Conservation (phyloP, 169 alveolate genomes). For the Fabrea salina region DNA sequence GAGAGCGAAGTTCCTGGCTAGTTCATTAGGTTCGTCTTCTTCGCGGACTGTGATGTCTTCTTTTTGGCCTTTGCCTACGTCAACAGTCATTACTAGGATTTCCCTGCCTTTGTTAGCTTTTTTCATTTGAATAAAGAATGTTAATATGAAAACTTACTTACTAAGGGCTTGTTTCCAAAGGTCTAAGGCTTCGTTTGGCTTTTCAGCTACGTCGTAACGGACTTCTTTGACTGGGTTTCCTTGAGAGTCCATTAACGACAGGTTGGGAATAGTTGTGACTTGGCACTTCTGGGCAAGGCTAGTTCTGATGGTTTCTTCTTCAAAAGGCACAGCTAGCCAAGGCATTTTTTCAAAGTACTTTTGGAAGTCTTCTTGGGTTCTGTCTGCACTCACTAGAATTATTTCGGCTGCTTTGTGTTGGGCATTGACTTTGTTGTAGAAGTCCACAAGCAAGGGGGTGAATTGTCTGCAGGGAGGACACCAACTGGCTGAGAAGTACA, state of each 20-base stretch:
- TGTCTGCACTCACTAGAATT: not conserved
- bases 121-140: no score
- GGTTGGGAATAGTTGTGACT: conserved; percentile 32
- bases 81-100: conserved; percentile 45
- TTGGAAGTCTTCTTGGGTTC: not conserved
- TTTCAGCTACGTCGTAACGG: no score
- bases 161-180: no score
- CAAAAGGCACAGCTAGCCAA: conserved; percentile 16
- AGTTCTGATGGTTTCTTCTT: not conserved
- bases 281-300: conserved; percentile 3
- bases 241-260: not conserved
- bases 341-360: not conserved
- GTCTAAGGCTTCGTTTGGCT: no score
- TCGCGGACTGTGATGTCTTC: conserved; percentile 37
- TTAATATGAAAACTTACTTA: no score
- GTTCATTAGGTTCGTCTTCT: conserved; percentile 38
- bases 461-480: conserved; percentile 86
- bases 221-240: no score
- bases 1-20: conserved; percentile 37
- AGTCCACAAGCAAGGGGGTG: conserved; percentile 72
- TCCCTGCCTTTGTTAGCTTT: conserved; percentile 32
- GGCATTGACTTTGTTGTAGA: conserved; percentile 49
- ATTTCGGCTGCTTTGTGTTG: not conserved
- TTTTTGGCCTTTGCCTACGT: conserved; percentile 36
- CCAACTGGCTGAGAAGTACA: conserved; percentile 78